A percentile compares a stretch with the other conserved stretches of the same genome.
Conservation (phyloP, 768 basidiomycete species). For the Gloeophyllum trabeum region DNA sequence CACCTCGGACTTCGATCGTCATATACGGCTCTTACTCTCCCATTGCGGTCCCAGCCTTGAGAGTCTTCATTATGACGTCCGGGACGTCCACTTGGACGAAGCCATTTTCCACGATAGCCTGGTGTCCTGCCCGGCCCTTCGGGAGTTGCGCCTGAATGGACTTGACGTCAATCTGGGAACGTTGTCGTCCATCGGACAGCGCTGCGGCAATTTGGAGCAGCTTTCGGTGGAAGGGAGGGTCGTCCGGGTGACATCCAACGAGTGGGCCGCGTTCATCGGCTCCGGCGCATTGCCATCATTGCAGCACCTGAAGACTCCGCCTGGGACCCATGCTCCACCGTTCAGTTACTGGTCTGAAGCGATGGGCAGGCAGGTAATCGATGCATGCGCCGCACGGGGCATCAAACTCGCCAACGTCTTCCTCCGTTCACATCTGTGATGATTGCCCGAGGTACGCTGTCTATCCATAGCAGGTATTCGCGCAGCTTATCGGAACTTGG, state of each 20-base stretch:
- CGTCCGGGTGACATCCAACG: conserved; percentile 22
- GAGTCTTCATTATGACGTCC: conserved; percentile 31
- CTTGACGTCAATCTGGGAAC: conserved; percentile 25
- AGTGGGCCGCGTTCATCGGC: conserved; percentile 30
- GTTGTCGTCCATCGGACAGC: conserved; percentile 20
- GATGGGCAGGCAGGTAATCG: conserved; percentile 9
- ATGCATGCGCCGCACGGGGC: conserved; percentile 11
- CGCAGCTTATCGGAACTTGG: too few relatives aligned
- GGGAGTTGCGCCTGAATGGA: conserved; percentile 29
- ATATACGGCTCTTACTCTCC: conserved; percentile 27
- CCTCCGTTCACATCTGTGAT: conserved; percentile 2
- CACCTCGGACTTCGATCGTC: conserved; percentile 24
- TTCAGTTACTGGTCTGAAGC: conserved; percentile 23
- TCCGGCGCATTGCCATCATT: conserved; percentile 24
- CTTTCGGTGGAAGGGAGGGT: conserved; percentile 29
- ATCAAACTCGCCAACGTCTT: conserved; percentile 5
- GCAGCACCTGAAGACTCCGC: conserved; percentile 23
- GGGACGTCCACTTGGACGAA: conserved; percentile 12
- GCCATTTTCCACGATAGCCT: conserved; percentile 22
- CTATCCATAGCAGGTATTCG: too few relatives aligned
- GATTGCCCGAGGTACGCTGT: too few relatives aligned
- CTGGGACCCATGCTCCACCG: conserved; percentile 28
- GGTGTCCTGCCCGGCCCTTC: conserved; percentile 18
- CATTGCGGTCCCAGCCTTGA: conserved; percentile 24
- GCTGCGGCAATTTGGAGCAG: conserved; percentile 27